Conservation (phyloP, 306 rosid species). For the Pterocarpus macrocarpus region DNA sequence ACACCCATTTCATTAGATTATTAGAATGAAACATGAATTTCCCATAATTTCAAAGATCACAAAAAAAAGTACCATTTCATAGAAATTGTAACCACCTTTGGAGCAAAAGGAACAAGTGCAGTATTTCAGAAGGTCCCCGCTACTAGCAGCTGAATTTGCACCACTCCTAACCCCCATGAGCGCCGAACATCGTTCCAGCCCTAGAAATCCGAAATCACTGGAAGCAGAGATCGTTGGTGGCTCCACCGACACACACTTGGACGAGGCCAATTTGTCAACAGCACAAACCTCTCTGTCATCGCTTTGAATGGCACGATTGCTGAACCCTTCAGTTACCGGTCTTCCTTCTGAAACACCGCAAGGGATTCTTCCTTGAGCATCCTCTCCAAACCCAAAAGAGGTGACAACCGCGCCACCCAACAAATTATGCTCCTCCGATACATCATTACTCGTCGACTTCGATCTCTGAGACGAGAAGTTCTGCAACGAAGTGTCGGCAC, state of each 20-base stretch:
- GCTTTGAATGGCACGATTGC: slow-evolving; percentile 41
- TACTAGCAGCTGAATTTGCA: slow-evolving; percentile 39
- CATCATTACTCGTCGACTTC: neutral
- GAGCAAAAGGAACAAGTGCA: slow-evolving; percentile 90
- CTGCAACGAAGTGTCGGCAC: slow-evolving; percentile 39
- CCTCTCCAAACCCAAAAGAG: slow-evolving; percentile 35
- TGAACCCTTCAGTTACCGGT: slow-evolving; percentile 44
- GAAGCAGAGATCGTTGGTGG: slow-evolving; percentile 50
- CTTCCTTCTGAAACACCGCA: slow-evolving; percentile 39
- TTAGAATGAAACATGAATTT: neutral
- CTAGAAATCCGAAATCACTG: slow-evolving; percentile 51
- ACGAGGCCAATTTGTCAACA: slow-evolving; percentile 40
- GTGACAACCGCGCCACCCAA: slow-evolving; percentile 34
- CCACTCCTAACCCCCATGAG: slow-evolving; percentile 45
- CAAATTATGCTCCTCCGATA: slow-evolving; percentile 30
- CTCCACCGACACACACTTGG: slow-evolving; percentile 42
- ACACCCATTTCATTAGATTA: slow-evolving; percentile 38
- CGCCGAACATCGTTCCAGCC: slow-evolving; percentile 67
- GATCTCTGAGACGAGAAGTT: slow-evolving; percentile 37
- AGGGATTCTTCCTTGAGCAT: slow-evolving; percentile 33
- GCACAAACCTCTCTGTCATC: slow-evolving; percentile 39
- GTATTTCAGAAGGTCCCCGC: slow-evolving; percentile 56
- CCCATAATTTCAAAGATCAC: neutral
- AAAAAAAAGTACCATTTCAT: neutral
- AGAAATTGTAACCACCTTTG: slow-evolving; percentile 65